Conservation (phyloP, 2,329 filamentous ascomycete species). For the Paecilomyces fulvus region DNA sequence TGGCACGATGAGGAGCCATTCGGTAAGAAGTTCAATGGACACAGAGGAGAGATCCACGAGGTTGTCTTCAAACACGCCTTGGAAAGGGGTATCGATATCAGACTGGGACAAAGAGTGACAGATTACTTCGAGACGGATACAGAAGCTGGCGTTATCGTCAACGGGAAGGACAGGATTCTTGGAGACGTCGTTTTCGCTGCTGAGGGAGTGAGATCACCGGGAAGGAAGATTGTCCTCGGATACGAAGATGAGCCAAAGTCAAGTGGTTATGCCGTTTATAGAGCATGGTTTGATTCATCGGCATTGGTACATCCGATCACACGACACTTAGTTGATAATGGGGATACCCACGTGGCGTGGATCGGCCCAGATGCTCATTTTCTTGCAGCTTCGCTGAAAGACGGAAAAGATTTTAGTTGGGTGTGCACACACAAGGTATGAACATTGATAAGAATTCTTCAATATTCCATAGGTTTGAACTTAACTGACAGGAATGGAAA, state of each 20-base stretch:
- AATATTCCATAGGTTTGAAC: background rate
- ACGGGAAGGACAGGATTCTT: slow-evolving; percentile 30
- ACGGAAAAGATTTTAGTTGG: slow-evolving; percentile 45
- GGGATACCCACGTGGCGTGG: slow-evolving; percentile 45
- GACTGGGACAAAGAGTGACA: slow-evolving; percentile 18
- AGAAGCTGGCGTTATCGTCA: slow-evolving; percentile 17
- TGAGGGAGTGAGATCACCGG: slow-evolving; percentile 47
- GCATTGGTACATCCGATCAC: background rate
- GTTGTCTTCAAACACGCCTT: slow-evolving; percentile 21
- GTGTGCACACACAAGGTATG: slow-evolving; percentile 44
- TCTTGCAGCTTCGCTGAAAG: slow-evolving; percentile 43
- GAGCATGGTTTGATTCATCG: slow-evolving; percentile 10
- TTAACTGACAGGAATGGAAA: background rate
- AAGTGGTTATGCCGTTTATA: slow-evolving; percentile 15
- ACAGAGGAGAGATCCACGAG: slow-evolving; percentile 26
- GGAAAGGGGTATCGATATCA: slow-evolving; percentile 21
- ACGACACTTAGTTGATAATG: slow-evolving; percentile 42
- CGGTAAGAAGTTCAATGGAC: slow-evolving; percentile 24
- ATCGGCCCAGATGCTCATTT: slow-evolving; percentile 37
- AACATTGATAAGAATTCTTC: background rate
- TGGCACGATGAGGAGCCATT: slow-evolving; percentile 23
- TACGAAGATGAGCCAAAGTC: slow-evolving; percentile 21
- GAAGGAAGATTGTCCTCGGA: slow-evolving; percentile 38
- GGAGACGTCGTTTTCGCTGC: slow-evolving; percentile 46
- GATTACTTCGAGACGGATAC: slow-evolving; percentile 20